A percentile compares a stretch with the other conserved stretches of the same genome.
phyloP scores from a whole-genome alignment of 2,329 filamentous ascomycete species.

The Penicillium sp. region DNA sequence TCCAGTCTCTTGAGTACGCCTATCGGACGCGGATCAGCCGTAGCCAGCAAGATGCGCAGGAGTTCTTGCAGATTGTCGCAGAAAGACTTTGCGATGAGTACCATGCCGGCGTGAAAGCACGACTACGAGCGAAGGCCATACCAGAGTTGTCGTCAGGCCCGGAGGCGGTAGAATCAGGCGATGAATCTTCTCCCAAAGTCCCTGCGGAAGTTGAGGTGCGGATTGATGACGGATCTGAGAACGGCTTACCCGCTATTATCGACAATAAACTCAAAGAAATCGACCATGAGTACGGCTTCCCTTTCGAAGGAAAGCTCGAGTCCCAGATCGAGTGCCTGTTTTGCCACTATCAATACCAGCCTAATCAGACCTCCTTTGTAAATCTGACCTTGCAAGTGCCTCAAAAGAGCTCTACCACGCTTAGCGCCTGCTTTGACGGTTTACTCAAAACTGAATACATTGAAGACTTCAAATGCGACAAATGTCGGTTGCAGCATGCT shows the following conservation, averaged over 20 bases:
- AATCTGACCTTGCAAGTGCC: constrained; percentile 88
- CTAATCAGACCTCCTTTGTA: constrained; percentile 75
- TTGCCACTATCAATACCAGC: constrained; percentile 80
- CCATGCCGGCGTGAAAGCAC: constrained; percentile 68
- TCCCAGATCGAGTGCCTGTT: constrained; percentile 87
- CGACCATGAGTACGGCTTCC: constrained; percentile 55
- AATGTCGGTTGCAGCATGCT: constrained; percentile 77
- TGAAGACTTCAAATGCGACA: constrained; percentile 92
- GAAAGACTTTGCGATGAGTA: constrained; percentile 92
- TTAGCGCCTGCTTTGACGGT: constrained; percentile 83
- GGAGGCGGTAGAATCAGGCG: too few species aligned
- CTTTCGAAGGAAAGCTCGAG: constrained; percentile 81
- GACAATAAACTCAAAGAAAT: constrained; percentile 32
- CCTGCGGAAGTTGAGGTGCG: constrained; percentile 30
- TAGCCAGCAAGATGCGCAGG: constrained; percentile 94
- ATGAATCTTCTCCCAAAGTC: too few species aligned
- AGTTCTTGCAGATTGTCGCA: constrained; percentile 87
- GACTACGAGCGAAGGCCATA: constrained; percentile 40
- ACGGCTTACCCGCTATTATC: constrained; percentile 29
- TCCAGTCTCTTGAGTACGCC: constrained; percentile 70
- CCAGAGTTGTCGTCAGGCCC: too few species aligned
- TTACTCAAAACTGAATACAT: constrained; percentile 93
- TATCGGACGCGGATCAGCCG: constrained; percentile 86
- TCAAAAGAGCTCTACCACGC: constrained; percentile 66
- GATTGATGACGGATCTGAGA: constrained; percentile 30